These are phyloP conservation scores for Metschnikowia colocasiae DNA, from an alignment of 805 yeast genomes.

Conservation along the genomic window DNA sequence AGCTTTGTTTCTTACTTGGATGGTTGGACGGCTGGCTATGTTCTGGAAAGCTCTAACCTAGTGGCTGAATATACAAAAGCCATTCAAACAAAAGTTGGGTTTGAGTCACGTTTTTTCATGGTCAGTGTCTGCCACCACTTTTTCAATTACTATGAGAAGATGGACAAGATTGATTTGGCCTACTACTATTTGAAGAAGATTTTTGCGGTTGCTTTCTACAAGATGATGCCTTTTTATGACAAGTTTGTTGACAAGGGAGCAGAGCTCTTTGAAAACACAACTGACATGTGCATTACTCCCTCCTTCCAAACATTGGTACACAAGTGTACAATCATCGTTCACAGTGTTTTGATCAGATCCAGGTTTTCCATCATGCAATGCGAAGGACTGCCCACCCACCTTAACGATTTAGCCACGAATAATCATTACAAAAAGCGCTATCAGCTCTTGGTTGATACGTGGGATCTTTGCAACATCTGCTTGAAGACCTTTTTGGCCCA, in stretches of 20 bases:
- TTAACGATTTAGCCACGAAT: conserved; percentile 4
- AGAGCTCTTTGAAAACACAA: conserved; percentile 9
- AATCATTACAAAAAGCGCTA: conserved; percentile 11
- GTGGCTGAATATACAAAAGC: background rate
- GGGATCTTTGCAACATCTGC: conserved; percentile 13
- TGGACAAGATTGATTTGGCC: conserved; percentile 31
- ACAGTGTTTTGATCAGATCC: conserved; percentile 12
- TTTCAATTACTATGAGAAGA: conserved; percentile 31
- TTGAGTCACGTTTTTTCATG: conserved; percentile 14
- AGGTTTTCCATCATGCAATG: conserved; percentile 14
- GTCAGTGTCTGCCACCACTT: conserved; percentile 15
- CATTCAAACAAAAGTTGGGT: conserved; percentile 10
- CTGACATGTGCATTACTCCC: conserved; percentile 18
- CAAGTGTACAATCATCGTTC: conserved; percentile 16
- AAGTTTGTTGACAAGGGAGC: conserved; percentile 11
- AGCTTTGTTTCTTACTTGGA: background rate
- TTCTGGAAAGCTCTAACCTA: background rate
- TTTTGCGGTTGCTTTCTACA: conserved; percentile 21
- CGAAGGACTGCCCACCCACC: conserved; percentile 12
- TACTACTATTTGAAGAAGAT: conserved; percentile 37
- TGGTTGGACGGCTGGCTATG: background rate
- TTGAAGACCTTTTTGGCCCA: conserved; percentile 9
- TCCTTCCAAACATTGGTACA: conserved; percentile 16
- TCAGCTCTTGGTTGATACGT: conserved; percentile 13
- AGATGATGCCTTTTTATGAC: conserved; percentile 21